Evolutionary conservation across 1,284 basidiomycete species (phyloP).

Genomic region (Neotropicomus parvogracilis): DNA sequence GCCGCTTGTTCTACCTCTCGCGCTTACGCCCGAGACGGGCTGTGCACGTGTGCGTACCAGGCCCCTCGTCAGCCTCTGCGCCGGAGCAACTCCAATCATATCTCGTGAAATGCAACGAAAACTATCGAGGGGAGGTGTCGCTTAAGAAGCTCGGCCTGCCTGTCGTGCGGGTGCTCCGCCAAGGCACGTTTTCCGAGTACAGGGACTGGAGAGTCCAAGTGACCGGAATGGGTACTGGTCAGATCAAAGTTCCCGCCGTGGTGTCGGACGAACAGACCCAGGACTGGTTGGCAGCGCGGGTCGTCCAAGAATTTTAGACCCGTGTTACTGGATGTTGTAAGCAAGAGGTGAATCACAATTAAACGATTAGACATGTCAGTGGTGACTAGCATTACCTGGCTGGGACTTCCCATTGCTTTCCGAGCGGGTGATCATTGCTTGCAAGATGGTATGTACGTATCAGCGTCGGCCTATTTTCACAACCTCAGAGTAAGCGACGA

Average conservation of each 20-base stretch:
- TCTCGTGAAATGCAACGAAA: slow-evolving; percentile 18
- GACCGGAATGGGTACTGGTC: slow-evolving; percentile 12
- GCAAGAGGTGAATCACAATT: too few relatives aligned
- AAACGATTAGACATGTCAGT: too few relatives aligned
- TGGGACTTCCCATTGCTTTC: too few relatives aligned
- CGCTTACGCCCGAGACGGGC: too few relatives aligned
- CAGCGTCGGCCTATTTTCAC: too few relatives aligned
- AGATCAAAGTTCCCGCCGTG: slow-evolving; percentile 23
- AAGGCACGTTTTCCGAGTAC: slow-evolving; percentile 22
- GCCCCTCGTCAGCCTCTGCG: background rate
- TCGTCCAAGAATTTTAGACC: slow-evolving; percentile 12
- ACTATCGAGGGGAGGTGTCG: slow-evolving; percentile 14
- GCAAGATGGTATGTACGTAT: too few relatives aligned
- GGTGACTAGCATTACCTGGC: too few relatives aligned
- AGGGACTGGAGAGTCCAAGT: slow-evolving; percentile 17
- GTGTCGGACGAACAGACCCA: slow-evolving; percentile 10
- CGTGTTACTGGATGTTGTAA: too few relatives aligned
- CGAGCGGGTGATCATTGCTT: too few relatives aligned
- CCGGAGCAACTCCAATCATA: slow-evolving; percentile 9
- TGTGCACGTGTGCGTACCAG: slow-evolving; percentile 4
- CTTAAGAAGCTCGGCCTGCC: slow-evolving; percentile 8
- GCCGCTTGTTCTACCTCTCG: too few relatives aligned
- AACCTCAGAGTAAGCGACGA: background rate
- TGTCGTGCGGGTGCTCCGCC: slow-evolving; percentile 14
- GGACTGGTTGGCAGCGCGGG: slow-evolving; percentile 14